These are phyloP conservation scores for Chytridium lagenaria DNA, from an alignment of 371 early-diverging fungal genomes.

Conservation along the genomic window DNA sequence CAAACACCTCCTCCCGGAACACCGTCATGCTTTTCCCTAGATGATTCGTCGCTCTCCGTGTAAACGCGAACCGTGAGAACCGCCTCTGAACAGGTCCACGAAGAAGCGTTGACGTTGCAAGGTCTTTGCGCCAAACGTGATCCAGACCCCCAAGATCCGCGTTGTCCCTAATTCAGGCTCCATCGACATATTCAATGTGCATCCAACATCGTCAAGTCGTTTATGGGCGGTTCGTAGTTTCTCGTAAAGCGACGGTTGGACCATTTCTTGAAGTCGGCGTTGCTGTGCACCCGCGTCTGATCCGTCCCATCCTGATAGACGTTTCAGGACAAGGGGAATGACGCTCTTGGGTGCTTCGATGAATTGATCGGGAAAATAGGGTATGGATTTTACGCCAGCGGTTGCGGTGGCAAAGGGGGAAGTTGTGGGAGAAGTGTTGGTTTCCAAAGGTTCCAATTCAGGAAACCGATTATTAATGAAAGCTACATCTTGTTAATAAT, in stretches of 20 bases:
- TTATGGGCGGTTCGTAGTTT: neutral
- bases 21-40: neutral
- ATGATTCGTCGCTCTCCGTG: constrained; percentile 11
- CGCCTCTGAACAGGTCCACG: constrained; percentile 12
- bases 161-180: neutral
- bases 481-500: neutral
- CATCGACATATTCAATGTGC: neutral
- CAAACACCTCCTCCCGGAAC: constrained; percentile 14
- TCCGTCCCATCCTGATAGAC: constrained; percentile 31
- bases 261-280: neutral
- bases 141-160: constrained; percentile 20
- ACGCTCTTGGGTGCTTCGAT: constrained; percentile 7
- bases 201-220: neutral
- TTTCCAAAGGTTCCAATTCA: neutral
- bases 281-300: neutral
- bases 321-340: constrained; percentile 3
- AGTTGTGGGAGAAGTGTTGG: neutral
- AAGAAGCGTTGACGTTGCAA: constrained; percentile 23
- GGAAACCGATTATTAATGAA: constrained; percentile 30
- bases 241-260: constrained; percentile 14
- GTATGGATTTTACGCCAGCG: neutral
- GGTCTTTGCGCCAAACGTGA: constrained; percentile 11
- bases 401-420: neutral
- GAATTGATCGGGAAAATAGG: constrained; percentile 15
- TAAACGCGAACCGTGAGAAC: constrained; percentile 29